A percentile compares a stretch with the other conserved stretches of the same genome.
These are phyloP conservation scores for Botryosphaeria dothidea DNA, from an alignment of 2,329 filamentous ascomycete species.

Conservation along the genomic window DNA sequence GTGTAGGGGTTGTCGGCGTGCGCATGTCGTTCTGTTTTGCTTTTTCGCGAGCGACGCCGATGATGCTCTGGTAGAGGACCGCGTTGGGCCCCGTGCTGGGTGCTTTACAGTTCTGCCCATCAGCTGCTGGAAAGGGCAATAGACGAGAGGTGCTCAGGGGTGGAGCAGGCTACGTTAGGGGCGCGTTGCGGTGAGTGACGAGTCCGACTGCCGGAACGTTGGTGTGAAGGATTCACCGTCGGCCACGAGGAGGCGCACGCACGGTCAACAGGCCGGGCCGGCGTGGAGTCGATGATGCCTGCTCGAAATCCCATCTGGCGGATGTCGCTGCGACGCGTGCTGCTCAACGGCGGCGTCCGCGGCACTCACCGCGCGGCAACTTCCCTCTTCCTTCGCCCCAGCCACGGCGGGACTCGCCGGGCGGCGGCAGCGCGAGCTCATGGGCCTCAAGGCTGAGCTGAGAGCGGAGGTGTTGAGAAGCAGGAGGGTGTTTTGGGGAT, in stretches of 20 bases:
- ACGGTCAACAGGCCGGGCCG: neutral
- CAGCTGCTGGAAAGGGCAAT: neutral
- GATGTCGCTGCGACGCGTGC: slow-evolving; percentile 1
- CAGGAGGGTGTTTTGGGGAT: neutral
- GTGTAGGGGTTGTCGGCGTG: neutral
- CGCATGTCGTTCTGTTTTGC: slow-evolving; percentile 10
- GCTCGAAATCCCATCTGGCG: neutral
- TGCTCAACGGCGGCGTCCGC: slow-evolving; percentile 4
- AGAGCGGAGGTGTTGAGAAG: neutral
- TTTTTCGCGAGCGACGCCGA: neutral
- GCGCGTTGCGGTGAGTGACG: slow-evolving; percentile 2
- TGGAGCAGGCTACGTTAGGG: neutral
- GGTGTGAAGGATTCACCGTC: neutral
- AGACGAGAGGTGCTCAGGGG: slow-evolving; percentile 5
- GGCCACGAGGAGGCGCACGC: slow-evolving; percentile 11
- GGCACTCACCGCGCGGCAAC: slow-evolving; percentile 5
- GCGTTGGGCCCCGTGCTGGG: neutral
- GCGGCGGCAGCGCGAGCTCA: neutral
- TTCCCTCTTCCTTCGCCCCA: neutral
- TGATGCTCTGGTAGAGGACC: neutral
- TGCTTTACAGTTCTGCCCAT: neutral
- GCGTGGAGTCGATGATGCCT: neutral
- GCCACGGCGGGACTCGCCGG: neutral
- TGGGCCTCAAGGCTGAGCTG: neutral
- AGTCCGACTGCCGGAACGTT: neutral